phyloP scores from a whole-genome alignment of 1,284 basidiomycete genomes.

The Cystobasidium pallidum region DNA sequence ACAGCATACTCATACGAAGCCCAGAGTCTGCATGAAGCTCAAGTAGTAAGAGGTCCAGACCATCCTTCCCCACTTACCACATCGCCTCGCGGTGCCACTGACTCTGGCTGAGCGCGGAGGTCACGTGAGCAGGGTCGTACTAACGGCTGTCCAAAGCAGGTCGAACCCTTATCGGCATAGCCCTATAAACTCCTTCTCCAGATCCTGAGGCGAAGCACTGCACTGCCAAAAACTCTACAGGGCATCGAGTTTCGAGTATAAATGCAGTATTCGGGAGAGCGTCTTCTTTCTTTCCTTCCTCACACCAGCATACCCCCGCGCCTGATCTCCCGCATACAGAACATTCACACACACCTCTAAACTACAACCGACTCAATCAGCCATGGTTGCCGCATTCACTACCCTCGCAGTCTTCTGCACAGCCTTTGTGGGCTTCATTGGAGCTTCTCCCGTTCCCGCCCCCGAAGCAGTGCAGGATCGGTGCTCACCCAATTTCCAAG shows the following conservation, averaged over 20 bases:
- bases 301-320: neutral
- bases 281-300: neutral
- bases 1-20: no score
- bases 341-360: neutral
- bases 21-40: no score
- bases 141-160: no score
- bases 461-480: neutral
- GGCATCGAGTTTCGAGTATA: neutral
- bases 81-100: no score
- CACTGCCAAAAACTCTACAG: neutral
- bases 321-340: neutral
- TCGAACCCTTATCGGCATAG: no score
- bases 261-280: neutral
- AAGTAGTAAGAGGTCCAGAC: no score
- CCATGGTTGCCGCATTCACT: neutral
- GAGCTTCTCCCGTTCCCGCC: conserved; percentile 2
- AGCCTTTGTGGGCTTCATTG: conserved; percentile 7
- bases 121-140: no score
- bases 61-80: no score
- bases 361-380: neutral
- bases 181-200: neutral
- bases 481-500: conserved; percentile 26
- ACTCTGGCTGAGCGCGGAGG: no score
- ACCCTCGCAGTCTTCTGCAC: conserved; percentile 5
- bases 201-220: neutral